Percentiles rank a stretch among this genome's conserved stretches.
phyloP scores from a whole-genome alignment of 2,329 filamentous ascomycete genomes.

The Metarhizium humberi region DNA sequence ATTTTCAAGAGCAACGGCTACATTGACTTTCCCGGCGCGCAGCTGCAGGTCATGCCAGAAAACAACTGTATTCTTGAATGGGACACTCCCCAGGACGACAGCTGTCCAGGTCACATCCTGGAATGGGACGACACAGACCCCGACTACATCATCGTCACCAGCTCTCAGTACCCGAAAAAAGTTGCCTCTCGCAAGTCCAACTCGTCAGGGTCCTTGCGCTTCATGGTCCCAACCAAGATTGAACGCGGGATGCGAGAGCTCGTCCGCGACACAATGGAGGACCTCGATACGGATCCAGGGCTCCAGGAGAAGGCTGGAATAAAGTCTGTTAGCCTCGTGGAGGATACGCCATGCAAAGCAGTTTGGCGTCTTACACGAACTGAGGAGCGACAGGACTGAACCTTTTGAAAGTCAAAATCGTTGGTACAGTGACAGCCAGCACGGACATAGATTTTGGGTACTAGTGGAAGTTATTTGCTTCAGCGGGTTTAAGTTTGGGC shows the following conservation, averaged over 20 bases:
- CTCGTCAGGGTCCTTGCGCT: not conserved
- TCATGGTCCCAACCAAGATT: not conserved
- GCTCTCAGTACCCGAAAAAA: constrained; percentile 5
- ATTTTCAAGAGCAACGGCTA: not conserved
- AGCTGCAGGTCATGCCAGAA: not conserved
- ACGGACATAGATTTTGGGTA: too few relatives aligned
- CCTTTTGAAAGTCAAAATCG: not conserved
- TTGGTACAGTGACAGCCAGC: not conserved
- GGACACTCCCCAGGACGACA: not conserved
- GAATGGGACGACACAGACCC: constrained; percentile 7
- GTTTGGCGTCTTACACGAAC: constrained; percentile 1
- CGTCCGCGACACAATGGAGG: not conserved
- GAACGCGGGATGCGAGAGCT: not conserved
- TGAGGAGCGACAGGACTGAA: not conserved
- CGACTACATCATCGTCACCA: constrained; percentile 7
- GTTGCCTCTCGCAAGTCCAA: not conserved
- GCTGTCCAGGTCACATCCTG: constrained; percentile 8
- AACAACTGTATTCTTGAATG: constrained; percentile 1
- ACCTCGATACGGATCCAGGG: not conserved
- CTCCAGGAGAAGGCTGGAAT: not conserved
- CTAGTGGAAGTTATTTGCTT: too few relatives aligned
- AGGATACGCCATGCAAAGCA: not conserved
- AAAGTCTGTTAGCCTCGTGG: not conserved
- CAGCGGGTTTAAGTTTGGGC: too few relatives aligned
- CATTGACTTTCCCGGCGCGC: not conserved